Base-by-base conservation (phyloP, 2,329 filamentous ascomycete genomes). In the Curvularia sp. region DNA sequence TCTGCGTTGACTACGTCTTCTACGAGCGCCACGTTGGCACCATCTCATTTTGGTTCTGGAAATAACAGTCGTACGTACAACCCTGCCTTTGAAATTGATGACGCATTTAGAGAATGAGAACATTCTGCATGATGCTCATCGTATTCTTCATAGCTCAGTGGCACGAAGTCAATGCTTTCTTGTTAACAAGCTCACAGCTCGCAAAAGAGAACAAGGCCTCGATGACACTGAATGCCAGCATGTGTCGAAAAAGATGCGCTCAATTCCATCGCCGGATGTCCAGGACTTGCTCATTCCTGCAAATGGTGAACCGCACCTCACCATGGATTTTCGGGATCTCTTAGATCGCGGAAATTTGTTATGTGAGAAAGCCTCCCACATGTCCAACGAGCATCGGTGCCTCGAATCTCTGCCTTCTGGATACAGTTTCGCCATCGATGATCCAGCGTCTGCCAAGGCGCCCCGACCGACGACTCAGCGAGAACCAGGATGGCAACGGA, bases 391-490 rank as follows among this genome's bases (percentile, higher is more conserved):
- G 15, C 9, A 22, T 7, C 47, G 57, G 4, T 10, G 55, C 5
- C 58, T 60, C 0, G 55, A 57, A n/a, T 18, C 52, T 63, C 4
- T 64, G 1, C 65, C 66, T 3, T 62, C 65, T 39, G 58, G 64
- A 18, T 63, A 62, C 4, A 49, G 51, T 20, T 39, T 44, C 12
- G 47, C 57, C 35, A 47, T 26, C 3, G 39, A 60, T 39, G 55
- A 50, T 8, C 47, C 53, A 5, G 44, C 13, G 5, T 41, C 43
- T 22, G 41, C 10, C 1, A 49, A 31, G 8, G 53, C 60, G 4
- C 33, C 48, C 24, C 61, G 28, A 4, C 41, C 46, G 4, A 18
- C 53, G 9, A 46, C 46, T 8, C 55, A 10, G 22, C 46, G n/a
- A 49, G 13, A 12, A 10, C 18, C 24, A 3, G 9, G 58, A 5